Evolutionary conservation across 495 filamentous ascomycete species (phyloP).

Genomic region (Immersiella caudata): DNA sequence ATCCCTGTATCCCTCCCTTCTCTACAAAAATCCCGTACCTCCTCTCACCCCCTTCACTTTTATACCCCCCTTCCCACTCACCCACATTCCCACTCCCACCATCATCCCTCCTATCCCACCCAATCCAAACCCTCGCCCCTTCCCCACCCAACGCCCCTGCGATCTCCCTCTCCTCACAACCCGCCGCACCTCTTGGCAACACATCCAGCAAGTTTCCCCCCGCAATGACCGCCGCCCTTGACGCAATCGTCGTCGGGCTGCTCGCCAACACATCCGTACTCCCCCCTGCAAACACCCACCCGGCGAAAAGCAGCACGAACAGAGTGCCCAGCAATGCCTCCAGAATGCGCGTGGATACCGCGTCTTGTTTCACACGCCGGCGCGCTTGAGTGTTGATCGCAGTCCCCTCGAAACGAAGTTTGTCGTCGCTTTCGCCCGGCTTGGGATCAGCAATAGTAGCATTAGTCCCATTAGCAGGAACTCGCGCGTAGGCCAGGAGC

Average conservation of each 20-base stretch:
- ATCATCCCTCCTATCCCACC: constrained; percentile 11
- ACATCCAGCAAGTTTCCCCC: constrained; percentile 13
- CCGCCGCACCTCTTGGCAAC: neutral
- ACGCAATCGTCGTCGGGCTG: constrained; percentile 17
- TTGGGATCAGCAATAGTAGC: neutral
- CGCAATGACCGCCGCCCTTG: constrained; percentile 9
- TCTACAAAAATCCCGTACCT: too few relatives aligned
- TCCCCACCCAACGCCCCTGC: neutral
- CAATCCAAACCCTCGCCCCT: constrained; percentile 17
- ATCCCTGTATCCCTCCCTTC: too few relatives aligned
- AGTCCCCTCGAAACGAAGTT: neutral
- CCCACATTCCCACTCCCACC: too few relatives aligned
- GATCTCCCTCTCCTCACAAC: neutral
- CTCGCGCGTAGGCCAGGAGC: neutral
- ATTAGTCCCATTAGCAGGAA: constrained; percentile 14
- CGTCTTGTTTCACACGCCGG: constrained; percentile 24
- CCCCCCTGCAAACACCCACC: constrained; percentile 11
- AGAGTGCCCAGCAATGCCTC: constrained; percentile 18
- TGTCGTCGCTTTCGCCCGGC: neutral
- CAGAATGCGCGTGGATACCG: constrained; percentile 24
- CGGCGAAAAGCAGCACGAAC: neutral
- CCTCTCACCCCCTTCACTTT: too few relatives aligned
- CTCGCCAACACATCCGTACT: constrained; percentile 13
- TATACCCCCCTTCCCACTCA: too few relatives aligned
- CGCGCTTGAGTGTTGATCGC: constrained; percentile 2